Evolutionary conservation across 805 yeast genomes (phyloP), one percentile per base, ranked within the genome.

Genomic region (Yamadazyma paraphyllophila): DNA sequence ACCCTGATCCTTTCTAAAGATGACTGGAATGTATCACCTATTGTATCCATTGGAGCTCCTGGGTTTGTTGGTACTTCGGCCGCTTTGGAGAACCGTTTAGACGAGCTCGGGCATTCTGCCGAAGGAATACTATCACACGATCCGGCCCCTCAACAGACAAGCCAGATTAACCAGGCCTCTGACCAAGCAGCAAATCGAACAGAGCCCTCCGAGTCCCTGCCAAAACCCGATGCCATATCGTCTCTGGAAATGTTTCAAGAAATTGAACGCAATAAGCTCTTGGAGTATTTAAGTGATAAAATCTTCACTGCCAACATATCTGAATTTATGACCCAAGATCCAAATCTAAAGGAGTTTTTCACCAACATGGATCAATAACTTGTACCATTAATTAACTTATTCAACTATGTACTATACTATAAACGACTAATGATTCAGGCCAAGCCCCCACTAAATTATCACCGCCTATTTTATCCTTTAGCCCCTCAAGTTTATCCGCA

Each of bases 311-410:
- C 27, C 20, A 35, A 12, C 17, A 15, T 37, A 10, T 26, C 40
- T n/a, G 30, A 31, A 14, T 44, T 44, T 17, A 32, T 44, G 17
- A 44, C 42, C n/a, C 38, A 38, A 15, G 47, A 44, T 34, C 47
- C 47, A 8, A 38, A 34, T 16, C 26, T 44, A 9, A 26, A 35
- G 20, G 39, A 44, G 9, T 44, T 38, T 14, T 44, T 44, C 32
- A 12, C 13, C 17, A 34, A 14, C 25, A 13, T 39, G 35, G n/a
- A 39, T 13, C 25, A n/a, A 24, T 14, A 7, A n/a, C n/a, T n/a
- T 39, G 16, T 20, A 20, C 24, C 24, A 20, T 20, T 20, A 20
- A 20, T 6, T 20, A 20, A 20, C 24, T 20, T 20, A 20, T 20
- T n/a, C n/a, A n/a, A n/a, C n/a, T 20, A 20, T 20, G 24, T 20